Percentiles rank a stretch among this genome's conserved stretches.
Conservation (phyloP, 2,329 filamentous ascomycete species). For the Fusarium sp. region DNA sequence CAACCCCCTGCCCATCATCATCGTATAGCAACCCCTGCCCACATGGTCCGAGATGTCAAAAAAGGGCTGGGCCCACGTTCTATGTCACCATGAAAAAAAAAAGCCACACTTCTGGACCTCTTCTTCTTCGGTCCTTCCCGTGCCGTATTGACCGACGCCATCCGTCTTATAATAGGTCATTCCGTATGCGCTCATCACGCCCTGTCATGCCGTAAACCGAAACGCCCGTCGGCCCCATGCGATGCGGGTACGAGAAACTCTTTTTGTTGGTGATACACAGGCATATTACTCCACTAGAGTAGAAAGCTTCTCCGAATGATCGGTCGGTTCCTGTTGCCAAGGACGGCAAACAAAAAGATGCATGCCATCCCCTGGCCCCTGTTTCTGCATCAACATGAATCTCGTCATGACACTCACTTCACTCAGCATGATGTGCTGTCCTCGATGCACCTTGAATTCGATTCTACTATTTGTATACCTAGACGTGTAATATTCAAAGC, state of each 20-base stretch:
- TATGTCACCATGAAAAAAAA: background rate
- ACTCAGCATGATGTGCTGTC: background rate
- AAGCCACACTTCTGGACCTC: slow-evolving; percentile 1
- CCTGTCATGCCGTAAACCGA: background rate
- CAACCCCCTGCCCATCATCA: background rate
- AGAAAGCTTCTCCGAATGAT: too few relatives aligned
- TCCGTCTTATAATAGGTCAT: slow-evolving; percentile 1
- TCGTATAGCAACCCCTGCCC: background rate
- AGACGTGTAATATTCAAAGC: slow-evolving; percentile 15
- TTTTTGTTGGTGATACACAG: background rate
- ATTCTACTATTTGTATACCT: background rate
- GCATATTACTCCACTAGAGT: background rate
- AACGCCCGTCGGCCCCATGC: background rate
- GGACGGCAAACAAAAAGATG: background rate
- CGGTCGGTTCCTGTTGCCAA: slow-evolving; percentile 2
- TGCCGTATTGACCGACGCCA: background rate
- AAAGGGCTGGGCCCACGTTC: background rate
- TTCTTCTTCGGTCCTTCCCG: background rate
- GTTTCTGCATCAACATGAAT: slow-evolving; percentile 8
- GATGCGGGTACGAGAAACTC: background rate
- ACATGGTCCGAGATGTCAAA: background rate
- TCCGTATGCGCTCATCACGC: background rate
- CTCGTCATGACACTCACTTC: background rate
- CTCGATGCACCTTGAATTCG: background rate
- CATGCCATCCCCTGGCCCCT: background rate